Conservation (phyloP, 352 stramenopile genomes). For the Globisporangium cylindrosporum region DNA sequence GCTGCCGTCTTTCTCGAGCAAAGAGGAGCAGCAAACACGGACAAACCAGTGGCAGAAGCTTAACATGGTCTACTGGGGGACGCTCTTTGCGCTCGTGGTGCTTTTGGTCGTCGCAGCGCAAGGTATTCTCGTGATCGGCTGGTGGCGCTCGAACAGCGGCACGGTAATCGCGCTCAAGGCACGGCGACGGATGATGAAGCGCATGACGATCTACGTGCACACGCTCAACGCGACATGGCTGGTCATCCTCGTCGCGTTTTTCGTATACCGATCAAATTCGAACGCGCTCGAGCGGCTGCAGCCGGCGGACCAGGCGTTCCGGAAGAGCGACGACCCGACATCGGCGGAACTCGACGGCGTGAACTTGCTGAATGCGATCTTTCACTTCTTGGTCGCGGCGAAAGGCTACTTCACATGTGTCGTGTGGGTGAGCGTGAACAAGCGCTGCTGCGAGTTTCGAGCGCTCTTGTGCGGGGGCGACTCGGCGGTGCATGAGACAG, state of each 20-base stretch:
- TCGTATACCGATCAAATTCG: slow-evolving; percentile 51
- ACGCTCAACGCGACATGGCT: slow-evolving; percentile 68
- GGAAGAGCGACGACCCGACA: not conserved
- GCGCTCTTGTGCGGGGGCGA: slow-evolving; percentile 25
- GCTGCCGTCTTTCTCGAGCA: slow-evolving; percentile 25
- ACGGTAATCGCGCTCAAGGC: slow-evolving; percentile 71
- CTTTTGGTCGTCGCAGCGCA: slow-evolving; percentile 58
- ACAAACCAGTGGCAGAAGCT: slow-evolving; percentile 54
- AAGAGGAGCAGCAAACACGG: slow-evolving; percentile 27
- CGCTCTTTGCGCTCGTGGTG: slow-evolving; percentile 56
- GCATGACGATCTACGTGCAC: slow-evolving; percentile 71
- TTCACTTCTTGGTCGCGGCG: slow-evolving; percentile 56
- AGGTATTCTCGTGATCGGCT: slow-evolving; percentile 57
- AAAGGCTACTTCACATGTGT: slow-evolving; percentile 66
- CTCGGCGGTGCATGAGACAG: not conserved
- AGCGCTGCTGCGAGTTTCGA: slow-evolving; percentile 44
- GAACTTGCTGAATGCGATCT: slow-evolving; percentile 44
- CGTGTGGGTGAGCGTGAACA: slow-evolving; percentile 68
- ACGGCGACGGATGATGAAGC: slow-evolving; percentile 67
- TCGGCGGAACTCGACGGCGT: slow-evolving; percentile 5
- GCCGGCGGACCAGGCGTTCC: slow-evolving; percentile 15
- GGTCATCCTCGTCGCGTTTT: slow-evolving; percentile 55
- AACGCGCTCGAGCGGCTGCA: slow-evolving; percentile 35
- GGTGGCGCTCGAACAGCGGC: slow-evolving; percentile 76
- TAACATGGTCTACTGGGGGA: slow-evolving; percentile 58